Conservation (phyloP, 805 yeast species). For the Zygosaccharomyces siamensis region DNA sequence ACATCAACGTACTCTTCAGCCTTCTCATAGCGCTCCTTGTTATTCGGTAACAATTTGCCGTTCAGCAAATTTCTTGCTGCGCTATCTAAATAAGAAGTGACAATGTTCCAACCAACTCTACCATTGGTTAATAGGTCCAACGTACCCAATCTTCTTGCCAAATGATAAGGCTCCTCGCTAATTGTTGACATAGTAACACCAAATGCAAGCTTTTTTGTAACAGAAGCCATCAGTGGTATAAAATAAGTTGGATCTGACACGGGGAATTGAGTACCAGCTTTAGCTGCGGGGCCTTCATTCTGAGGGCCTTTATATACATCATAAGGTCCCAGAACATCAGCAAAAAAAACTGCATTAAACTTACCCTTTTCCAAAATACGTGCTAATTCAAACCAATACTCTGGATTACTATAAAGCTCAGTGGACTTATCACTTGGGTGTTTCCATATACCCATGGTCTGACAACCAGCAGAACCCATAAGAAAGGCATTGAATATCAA, state of each 20-base stretch:
- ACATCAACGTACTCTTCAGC: constrained; percentile 41
- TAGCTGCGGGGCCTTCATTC: constrained; percentile 37
- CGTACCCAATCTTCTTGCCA: constrained; percentile 42
- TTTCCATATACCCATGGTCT: constrained; percentile 19
- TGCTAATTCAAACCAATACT: constrained; percentile 39
- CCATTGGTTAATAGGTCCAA: constrained; percentile 42
- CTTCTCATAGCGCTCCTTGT: constrained; percentile 39
- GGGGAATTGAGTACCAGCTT: constrained; percentile 35
- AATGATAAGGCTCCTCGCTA: constrained; percentile 40
- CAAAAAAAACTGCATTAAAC: constrained; percentile 38
- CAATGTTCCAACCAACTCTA: constrained; percentile 47
- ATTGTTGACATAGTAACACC: constrained; percentile 42
- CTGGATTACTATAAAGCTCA: constrained; percentile 24
- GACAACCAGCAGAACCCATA: constrained; percentile 31
- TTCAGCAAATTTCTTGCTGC: constrained; percentile 40
- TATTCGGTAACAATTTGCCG: constrained; percentile 36
- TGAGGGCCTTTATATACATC: constrained; percentile 41
- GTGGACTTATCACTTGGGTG: constrained; percentile 11
- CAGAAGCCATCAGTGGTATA: constrained; percentile 41
- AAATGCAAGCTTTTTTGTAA: constrained; percentile 38
- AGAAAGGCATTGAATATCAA: constrained; percentile 36
- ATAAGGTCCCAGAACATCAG: constrained; percentile 39
- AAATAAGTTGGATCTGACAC: constrained; percentile 39
- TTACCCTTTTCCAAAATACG: constrained; percentile 36
- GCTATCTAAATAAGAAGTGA: constrained; percentile 41